phyloP scores from a whole-genome alignment of 2,329 filamentous ascomycete genomes.

The Aspergillus neoniger region DNA sequence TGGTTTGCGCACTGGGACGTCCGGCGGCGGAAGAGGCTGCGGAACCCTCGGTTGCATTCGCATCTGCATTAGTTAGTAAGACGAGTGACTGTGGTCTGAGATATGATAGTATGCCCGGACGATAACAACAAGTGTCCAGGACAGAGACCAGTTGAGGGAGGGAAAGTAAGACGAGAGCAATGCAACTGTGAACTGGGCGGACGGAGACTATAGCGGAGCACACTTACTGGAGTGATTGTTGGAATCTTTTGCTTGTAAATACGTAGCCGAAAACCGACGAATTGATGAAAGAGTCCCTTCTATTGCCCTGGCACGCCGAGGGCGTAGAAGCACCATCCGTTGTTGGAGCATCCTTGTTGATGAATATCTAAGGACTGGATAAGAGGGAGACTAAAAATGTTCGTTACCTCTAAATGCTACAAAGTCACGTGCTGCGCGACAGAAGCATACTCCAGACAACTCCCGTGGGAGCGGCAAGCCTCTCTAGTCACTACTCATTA shows the following conservation, averaged over 20 bases:
- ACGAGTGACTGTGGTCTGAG: not conserved
- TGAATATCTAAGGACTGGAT: not conserved
- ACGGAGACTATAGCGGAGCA: slow-evolving; percentile 6
- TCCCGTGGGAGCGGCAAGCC: too few relatives aligned
- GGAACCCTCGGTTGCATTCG: not conserved
- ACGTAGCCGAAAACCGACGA: slow-evolving; percentile 32
- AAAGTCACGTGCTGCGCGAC: slow-evolving; percentile 11
- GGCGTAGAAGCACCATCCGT: slow-evolving; percentile 15
- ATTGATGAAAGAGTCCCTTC: slow-evolving; percentile 18
- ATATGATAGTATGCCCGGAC: not conserved
- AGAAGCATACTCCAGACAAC: not conserved
- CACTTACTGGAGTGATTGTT: slow-evolving; percentile 30
- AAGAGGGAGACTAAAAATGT: not conserved
- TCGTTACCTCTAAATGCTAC: not conserved
- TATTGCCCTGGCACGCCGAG: slow-evolving; percentile 15
- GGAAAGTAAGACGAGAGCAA: not conserved
- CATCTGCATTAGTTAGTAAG: not conserved
- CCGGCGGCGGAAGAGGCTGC: not conserved
- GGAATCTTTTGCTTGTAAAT: slow-evolving; percentile 19
- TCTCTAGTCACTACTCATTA: not conserved
- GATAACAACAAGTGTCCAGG: not conserved
- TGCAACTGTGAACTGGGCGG: not conserved
- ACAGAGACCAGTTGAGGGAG: not conserved
- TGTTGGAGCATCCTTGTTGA: slow-evolving; percentile 31
- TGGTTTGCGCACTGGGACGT: slow-evolving; percentile 5